phyloP scores from a whole-genome alignment of 2,329 filamentous ascomycete genomes.

The Curvularia eragrostidis region DNA sequence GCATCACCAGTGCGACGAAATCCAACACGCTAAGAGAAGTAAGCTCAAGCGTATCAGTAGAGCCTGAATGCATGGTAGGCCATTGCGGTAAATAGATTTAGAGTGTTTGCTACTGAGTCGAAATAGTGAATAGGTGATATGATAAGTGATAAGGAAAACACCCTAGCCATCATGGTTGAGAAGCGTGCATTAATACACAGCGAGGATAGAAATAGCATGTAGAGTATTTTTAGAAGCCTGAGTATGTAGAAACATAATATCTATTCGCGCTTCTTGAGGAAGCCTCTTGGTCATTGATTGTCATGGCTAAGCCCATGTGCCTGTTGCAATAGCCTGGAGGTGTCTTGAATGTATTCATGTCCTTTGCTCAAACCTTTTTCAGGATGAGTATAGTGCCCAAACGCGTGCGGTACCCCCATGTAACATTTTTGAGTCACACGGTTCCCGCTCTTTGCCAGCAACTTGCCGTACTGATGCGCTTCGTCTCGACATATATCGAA shows the following conservation, averaged over 20 bases:
- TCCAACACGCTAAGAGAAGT: neutral
- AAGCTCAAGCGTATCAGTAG: too few relatives aligned
- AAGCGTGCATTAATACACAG: too few relatives aligned
- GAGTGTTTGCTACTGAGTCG: too few relatives aligned
- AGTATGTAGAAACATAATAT: neutral
- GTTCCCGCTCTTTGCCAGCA: conserved; percentile 16
- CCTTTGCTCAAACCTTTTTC: conserved; percentile 20
- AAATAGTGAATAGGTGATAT: too few relatives aligned
- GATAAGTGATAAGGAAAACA: too few relatives aligned
- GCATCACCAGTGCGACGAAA: neutral
- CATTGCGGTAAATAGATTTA: too few relatives aligned
- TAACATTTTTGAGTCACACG: conserved; percentile 20
- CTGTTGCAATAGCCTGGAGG: conserved; percentile 13
- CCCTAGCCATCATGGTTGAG: too few relatives aligned
- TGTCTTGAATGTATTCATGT: conserved; percentile 24
- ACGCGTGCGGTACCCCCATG: conserved; percentile 21
- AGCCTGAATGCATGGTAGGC: too few relatives aligned
- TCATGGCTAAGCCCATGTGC: neutral
- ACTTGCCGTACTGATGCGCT: conserved; percentile 20
- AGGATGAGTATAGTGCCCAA: conserved; percentile 21
- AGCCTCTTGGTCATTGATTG: neutral
- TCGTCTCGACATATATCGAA: conserved; percentile 26
- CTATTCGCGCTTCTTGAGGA: neutral
- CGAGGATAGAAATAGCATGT: too few relatives aligned
- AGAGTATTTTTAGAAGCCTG: neutral